Evolutionary conservation across 2,329 filamentous ascomycete species (phyloP), one percentile per base, ranked within the genome.

Genomic region (Fusarium agapanthi): DNA sequence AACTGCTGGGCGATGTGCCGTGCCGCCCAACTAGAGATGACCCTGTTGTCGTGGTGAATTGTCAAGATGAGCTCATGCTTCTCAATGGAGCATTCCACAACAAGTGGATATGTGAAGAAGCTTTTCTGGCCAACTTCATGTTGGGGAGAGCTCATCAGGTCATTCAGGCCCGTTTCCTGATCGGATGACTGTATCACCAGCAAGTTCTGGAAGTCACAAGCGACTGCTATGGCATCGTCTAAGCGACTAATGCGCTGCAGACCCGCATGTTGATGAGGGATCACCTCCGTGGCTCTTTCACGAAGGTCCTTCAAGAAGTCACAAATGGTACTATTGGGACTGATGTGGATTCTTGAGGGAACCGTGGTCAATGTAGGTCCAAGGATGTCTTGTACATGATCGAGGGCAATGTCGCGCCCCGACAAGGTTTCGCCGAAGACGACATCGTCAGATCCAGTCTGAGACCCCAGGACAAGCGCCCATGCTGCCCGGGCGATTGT

Each of bases 261-360:
- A 9, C 80, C 79, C 5, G 77, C 63, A 11, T 82, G 76, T 34
- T 81, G 80, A 50, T 75, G 72, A 0, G 75, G 72, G 5, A 80
- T 76, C 51, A 79, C 71, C 5, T 67, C n/a, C 0, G 53, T 30
- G 16, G 28, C 28, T 30, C 28, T 30, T 30, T 35, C 34, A 10
- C 34, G 34, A 35, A 35, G 34, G 15, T 16, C 34, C 34, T 18
- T 35, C 34, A 35, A 35, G 9, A 35, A 35, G 34, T 35, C 34
- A 16, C 34, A 44, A 37, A 73, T 32, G 7, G 56, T 57, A 10
- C 24, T 37, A 3, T 37, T 16, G 3, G 57, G 60, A 28, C 61
- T 14, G 10, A 75, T 63, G 13, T 56, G 66, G 18, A 75, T 55
- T 4, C 72, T 43, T 24, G 40, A 59, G 3, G 72, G 72, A 0